Evolutionary conservation across 768 basidiomycete genomes (phyloP).

Genomic region (Multifurca ochricompacta): DNA sequence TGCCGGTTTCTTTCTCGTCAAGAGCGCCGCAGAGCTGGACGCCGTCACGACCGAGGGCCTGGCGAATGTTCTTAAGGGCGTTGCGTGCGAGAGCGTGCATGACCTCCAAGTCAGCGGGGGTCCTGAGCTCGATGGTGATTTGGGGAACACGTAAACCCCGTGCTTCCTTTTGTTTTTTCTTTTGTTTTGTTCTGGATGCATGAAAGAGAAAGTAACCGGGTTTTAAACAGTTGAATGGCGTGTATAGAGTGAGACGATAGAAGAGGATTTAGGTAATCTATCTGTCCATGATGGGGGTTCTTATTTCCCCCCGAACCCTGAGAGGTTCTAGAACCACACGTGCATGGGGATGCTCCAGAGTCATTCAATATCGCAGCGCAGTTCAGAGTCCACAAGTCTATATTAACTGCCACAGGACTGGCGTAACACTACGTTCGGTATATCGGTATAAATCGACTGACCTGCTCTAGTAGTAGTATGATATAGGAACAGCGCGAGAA

Average conservation of each 20-base stretch:
- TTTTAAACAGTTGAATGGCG: too few relatives aligned
- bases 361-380: too few relatives aligned
- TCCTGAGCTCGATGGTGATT: slow-evolving; percentile 29
- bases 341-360: too few relatives aligned
- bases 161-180: neutral
- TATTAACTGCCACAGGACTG: neutral
- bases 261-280: too few relatives aligned
- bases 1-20: slow-evolving; percentile 83
- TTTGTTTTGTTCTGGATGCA: too few relatives aligned
- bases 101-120: slow-evolving; percentile 53
- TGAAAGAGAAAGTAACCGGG: too few relatives aligned
- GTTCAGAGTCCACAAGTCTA: too few relatives aligned
- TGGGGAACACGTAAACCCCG: neutral
- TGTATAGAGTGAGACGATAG: too few relatives aligned
- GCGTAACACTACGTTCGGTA: neutral
- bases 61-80: slow-evolving; percentile 51
- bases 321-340: too few relatives aligned
- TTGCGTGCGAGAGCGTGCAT: slow-evolving; percentile 61
- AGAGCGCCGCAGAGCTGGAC: slow-evolving; percentile 69
- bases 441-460: neutral
- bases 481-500: neutral
- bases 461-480: neutral
- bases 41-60: slow-evolving; percentile 58
- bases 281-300: too few relatives aligned
- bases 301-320: too few relatives aligned